phyloP scores from a whole-genome alignment of 176 grass and related monocot genomes.

The Carex parvula region DNA sequence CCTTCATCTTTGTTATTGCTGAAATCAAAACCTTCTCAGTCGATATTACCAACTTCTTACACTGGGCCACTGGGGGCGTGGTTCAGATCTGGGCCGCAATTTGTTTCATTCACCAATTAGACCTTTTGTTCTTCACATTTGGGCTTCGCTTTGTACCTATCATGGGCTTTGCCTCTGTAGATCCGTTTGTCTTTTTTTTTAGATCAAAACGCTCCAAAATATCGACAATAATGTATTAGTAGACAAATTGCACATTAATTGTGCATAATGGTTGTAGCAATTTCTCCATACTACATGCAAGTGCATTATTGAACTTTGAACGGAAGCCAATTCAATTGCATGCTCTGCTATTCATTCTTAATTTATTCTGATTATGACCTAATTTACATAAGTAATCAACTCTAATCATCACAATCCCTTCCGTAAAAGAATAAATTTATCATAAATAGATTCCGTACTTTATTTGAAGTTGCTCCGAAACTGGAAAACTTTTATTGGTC shows the following conservation, averaged over 20 bases:
- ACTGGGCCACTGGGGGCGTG: no score
- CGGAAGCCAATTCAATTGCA: no score
- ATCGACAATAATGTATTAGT: not conserved
- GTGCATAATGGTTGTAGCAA: not conserved
- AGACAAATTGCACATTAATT: not conserved
- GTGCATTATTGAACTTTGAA: no score
- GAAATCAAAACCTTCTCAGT: no score
- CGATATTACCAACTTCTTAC: no score
- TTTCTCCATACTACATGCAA: not conserved
- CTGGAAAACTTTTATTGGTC: not conserved
- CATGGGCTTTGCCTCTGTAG: no score
- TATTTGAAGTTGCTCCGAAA: not conserved
- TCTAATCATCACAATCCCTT: not conserved
- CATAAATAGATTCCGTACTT: not conserved
- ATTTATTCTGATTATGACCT: no score
- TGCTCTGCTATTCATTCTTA: no score
- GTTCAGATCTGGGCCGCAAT: not conserved
- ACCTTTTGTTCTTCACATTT: not conserved
- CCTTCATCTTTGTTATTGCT: no score
- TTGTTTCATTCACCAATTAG: not conserved
- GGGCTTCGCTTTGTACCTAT: not conserved
- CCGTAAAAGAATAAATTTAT: not conserved
- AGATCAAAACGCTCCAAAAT: not conserved
- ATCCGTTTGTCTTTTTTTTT: no score
- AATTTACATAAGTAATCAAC: no score